Evolutionary conservation across 2,329 filamentous ascomycete species (phyloP), one percentile per base, ranked within the genome.

Genomic region (Thielaviopsis populi): DNA sequence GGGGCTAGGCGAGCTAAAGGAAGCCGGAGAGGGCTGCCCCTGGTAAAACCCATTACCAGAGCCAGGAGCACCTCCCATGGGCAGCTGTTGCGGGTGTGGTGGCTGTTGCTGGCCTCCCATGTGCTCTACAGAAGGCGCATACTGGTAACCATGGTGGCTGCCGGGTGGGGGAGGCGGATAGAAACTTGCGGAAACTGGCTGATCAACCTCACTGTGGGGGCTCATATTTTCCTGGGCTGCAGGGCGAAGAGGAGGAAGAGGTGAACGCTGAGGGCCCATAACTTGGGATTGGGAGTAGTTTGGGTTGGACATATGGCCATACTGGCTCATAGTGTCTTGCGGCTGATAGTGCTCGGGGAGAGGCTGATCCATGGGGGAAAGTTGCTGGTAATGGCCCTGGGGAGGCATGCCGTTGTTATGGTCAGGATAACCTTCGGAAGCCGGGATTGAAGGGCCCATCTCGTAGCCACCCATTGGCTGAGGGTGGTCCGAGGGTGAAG

Each of bases 201-300:
- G 61, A 8, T 59, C 41, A 22, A 7, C 46, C 8, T 59, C 64
- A 17, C 43, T 59, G 19, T 33, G 63, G 22, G 62, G 54, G 27
- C 42, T 54, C 22, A 63, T 61, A n/a, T 46, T 13, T 24, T 59
- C 46, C 43, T 46, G 59, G 22, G 33, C 42, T 17, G 58, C 63
- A 48, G 66, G 66, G 11, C 60, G 63, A 27, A 65, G 58, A 54
- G 63, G 56, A 30, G 63, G 64, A 8, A 65, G 24, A 33, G 61
- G 56, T n/a, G 66, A 65, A 22, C 63, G 42, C 33, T 67, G 63
- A 22, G 41, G 40, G n/a, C 27, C 30, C 17, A 50, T 10, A 4
- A 63, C 43, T 58, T 17, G 60, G 17, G 53, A 37, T 42, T 65
- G 65, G 10, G 64, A 27, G 43, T 62, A 66, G 42, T 40, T 48